phyloP scores from a whole-genome alignment of 257 asterid species.

The Rehmannia glutinosa region DNA sequence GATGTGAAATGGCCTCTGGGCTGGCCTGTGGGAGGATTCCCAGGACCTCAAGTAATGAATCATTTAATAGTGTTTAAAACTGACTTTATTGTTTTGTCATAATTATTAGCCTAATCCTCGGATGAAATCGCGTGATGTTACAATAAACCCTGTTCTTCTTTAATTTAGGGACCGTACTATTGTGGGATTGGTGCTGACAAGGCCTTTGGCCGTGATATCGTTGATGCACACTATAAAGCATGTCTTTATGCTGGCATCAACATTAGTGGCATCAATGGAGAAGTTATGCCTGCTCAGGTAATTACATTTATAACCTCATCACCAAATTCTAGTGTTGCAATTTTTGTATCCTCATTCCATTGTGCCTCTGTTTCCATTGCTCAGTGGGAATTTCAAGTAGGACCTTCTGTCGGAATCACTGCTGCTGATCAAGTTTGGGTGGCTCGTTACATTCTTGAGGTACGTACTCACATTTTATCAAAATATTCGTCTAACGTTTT shows the following conservation, averaged over 20 bases:
- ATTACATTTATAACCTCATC: not conserved
- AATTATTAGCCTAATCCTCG: too few species aligned
- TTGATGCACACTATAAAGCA: conserved; percentile 77
- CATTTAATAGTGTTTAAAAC: too few species aligned
- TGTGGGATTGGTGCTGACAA: conserved; percentile 82
- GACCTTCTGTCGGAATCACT: conserved; percentile 79
- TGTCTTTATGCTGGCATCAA: conserved; percentile 79
- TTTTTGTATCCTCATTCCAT: too few species aligned
- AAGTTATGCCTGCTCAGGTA: conserved; percentile 95
- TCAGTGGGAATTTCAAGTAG: conserved; percentile 95
- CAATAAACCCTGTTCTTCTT: too few species aligned
- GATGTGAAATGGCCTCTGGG: conserved; percentile 68
- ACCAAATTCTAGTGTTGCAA: not conserved
- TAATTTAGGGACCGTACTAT: conserved; percentile 68
- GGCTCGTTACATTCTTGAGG: conserved; percentile 88
- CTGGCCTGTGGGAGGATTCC: conserved; percentile 85
- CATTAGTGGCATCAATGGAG: conserved; percentile 79
- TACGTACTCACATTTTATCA: too few species aligned
- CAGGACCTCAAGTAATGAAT: conserved; percentile 74
- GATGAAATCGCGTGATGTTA: too few species aligned
- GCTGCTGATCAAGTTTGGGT: conserved; percentile 84
- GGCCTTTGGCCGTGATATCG: conserved; percentile 79
- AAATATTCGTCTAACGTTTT: too few species aligned
- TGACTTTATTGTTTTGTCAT: too few species aligned
- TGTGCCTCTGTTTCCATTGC: too few species aligned